Conservation (phyloP, 2,329 filamentous ascomycete genomes). For the Fonsecaea nubica region DNA sequence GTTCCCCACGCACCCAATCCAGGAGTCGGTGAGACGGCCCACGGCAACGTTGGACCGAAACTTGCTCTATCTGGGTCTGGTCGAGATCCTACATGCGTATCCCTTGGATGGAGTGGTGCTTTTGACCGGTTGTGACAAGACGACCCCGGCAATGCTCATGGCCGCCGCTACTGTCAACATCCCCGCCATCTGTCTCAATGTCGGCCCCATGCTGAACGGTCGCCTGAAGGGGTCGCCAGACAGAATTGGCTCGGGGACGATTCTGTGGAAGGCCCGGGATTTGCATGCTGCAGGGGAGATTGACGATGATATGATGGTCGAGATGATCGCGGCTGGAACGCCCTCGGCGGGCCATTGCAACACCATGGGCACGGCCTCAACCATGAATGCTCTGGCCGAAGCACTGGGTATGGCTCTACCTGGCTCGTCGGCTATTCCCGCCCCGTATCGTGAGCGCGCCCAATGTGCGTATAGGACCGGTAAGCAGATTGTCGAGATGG, state of each 20-base stretch:
- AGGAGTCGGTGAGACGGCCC: constrained; percentile 56
- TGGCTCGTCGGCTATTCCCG: constrained; percentile 60
- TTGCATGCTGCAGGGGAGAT: constrained; percentile 57
- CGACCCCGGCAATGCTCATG: constrained; percentile 60
- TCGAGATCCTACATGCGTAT: constrained; percentile 58
- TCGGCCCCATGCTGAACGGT: constrained; percentile 61
- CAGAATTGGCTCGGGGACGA: constrained; percentile 54
- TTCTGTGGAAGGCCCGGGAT: constrained; percentile 59
- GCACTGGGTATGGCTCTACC: constrained; percentile 61
- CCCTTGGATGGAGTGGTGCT: constrained; percentile 60
- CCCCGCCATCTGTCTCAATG: constrained; percentile 59
- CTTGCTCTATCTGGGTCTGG: constrained; percentile 56
- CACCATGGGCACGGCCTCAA: constrained; percentile 62
- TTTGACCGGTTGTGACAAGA: constrained; percentile 62
- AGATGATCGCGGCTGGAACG: constrained; percentile 55
- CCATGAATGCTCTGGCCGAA: constrained; percentile 61
- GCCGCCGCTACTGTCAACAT: constrained; percentile 61
- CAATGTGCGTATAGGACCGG: constrained; percentile 59
- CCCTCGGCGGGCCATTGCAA: constrained; percentile 60
- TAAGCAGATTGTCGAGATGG: constrained; percentile 59
- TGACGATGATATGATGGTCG: constrained; percentile 52
- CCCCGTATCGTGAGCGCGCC: constrained; percentile 56
- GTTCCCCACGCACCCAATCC: constrained; percentile 61
- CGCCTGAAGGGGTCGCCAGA: constrained; percentile 48
- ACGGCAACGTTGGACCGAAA: constrained; percentile 60